A percentile compares a stretch with the other conserved stretches of the same genome.
These are phyloP conservation scores for Colletotrichum kahawae DNA, from an alignment of 2,329 filamentous ascomycete genomes.

Conservation along the genomic window DNA sequence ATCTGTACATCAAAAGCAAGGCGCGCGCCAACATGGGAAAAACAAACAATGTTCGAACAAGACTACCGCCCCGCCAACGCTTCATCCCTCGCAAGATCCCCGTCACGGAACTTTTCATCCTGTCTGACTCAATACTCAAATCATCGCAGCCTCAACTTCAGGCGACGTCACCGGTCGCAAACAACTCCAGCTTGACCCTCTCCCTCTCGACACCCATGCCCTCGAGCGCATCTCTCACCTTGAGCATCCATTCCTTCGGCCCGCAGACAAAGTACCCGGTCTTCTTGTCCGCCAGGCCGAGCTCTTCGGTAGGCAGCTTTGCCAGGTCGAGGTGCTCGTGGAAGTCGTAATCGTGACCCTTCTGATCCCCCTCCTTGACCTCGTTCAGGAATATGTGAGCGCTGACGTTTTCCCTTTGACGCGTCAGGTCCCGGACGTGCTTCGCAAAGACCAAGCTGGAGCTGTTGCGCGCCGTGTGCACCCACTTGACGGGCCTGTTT, in stretches of 20 bases:
- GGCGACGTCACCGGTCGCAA: constrained; percentile 59
- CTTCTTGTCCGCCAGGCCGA: constrained; percentile 58
- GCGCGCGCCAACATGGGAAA: neutral
- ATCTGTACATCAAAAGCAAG: neutral
- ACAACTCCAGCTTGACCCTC: constrained; percentile 71
- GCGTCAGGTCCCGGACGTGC: constrained; percentile 49
- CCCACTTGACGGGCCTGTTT: constrained; percentile 60
- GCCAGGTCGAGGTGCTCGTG: constrained; percentile 63
- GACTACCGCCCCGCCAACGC: neutral
- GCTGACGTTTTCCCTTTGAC: constrained; percentile 51
- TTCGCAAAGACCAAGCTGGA: constrained; percentile 59
- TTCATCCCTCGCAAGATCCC: constrained; percentile 16
- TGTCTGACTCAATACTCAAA: neutral
- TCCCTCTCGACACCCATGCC: constrained; percentile 60
- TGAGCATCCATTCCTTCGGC: constrained; percentile 72
- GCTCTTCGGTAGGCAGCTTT: constrained; percentile 53
- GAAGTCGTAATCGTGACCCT: constrained; percentile 64
- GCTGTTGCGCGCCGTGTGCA: constrained; percentile 63
- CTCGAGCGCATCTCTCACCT: constrained; percentile 57
- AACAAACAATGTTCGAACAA: neutral
- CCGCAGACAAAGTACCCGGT: constrained; percentile 78
- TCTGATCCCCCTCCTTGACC: constrained; percentile 45
- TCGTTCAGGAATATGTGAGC: constrained; percentile 63
- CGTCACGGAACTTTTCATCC: neutral
- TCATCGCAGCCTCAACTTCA: neutral